Conservation (phyloP, 2,329 filamentous ascomycete species). For the Cytospora mali region DNA sequence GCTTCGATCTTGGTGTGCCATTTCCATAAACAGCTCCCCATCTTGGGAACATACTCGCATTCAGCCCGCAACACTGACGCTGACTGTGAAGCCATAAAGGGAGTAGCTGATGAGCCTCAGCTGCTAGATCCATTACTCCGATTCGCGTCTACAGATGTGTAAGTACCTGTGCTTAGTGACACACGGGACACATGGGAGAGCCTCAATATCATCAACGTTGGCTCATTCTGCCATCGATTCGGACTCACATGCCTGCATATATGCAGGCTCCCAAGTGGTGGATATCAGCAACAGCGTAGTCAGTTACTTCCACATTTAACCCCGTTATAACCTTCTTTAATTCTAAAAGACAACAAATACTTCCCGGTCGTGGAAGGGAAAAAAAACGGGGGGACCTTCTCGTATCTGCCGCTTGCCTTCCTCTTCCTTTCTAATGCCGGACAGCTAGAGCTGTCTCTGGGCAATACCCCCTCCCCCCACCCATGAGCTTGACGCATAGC, state of each 20-base stretch:
- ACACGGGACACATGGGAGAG: conserved; percentile 1
- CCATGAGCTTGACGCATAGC: conserved; percentile 16
- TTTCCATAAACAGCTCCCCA: background rate
- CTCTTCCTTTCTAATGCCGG: conserved; percentile 1
- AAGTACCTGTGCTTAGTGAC: background rate
- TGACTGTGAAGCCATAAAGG: background rate
- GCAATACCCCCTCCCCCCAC: background rate
- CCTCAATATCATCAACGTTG: conserved; percentile 11
- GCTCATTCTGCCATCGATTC: conserved; percentile 8
- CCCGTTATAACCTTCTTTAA: background rate
- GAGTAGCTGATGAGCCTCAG: background rate
- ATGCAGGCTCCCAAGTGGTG: conserved; percentile 19
- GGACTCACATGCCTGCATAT: conserved; percentile 14
- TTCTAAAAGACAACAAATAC: background rate
- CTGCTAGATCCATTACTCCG: background rate
- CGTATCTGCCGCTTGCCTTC: conserved; percentile 19
- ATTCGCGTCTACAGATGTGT: background rate
- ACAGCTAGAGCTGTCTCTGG: background rate
- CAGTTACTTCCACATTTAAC: conserved; percentile 12
- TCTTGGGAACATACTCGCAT: background rate
- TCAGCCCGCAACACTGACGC: background rate
- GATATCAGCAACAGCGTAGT: conserved; percentile 19
- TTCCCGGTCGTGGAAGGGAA: background rate
- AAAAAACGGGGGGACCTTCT: background rate
- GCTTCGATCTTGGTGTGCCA: background rate